Evolutionary conservation across 2,329 filamentous ascomycete species (phyloP).

Genomic region (Penicillium sp.): DNA sequence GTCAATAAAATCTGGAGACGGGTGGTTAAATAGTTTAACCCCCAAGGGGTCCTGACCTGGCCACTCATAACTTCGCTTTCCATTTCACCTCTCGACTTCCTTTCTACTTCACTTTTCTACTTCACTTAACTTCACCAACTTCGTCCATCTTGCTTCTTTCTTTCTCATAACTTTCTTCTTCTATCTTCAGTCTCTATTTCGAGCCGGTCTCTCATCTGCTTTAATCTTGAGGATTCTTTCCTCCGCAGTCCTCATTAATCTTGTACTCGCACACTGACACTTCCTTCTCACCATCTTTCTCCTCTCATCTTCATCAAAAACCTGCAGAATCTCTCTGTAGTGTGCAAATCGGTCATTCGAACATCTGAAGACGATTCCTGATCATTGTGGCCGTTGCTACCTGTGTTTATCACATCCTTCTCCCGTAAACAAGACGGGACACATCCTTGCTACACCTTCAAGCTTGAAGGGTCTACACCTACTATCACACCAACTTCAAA

Average conservation of each 20-base stretch:
- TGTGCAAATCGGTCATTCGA: not conserved
- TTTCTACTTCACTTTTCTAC: not conserved
- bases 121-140: not conserved
- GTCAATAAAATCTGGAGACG: slow-evolving; percentile 13
- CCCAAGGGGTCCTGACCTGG: slow-evolving; percentile 10
- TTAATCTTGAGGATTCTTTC: not conserved
- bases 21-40: slow-evolving; percentile 10
- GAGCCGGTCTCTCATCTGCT: slow-evolving; percentile 2
- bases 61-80: slow-evolving; percentile 15
- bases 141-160: not conserved
- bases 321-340: not conserved
- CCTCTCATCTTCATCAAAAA: not conserved
- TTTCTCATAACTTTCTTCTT: not conserved
- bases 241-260: not conserved
- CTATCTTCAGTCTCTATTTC: not conserved
- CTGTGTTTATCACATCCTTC: slow-evolving; percentile 2
- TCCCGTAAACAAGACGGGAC: not conserved
- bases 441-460: not conserved
- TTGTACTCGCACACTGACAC: not conserved
- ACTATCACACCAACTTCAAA: not conserved
- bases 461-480: not conserved
- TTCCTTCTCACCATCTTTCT: not conserved
- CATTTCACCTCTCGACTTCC: not conserved
- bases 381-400: slow-evolving; percentile 1
- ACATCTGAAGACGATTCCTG: not conserved